Conservation (phyloP, 2,329 filamentous ascomycete genomes). For the Epichloe scottii region DNA sequence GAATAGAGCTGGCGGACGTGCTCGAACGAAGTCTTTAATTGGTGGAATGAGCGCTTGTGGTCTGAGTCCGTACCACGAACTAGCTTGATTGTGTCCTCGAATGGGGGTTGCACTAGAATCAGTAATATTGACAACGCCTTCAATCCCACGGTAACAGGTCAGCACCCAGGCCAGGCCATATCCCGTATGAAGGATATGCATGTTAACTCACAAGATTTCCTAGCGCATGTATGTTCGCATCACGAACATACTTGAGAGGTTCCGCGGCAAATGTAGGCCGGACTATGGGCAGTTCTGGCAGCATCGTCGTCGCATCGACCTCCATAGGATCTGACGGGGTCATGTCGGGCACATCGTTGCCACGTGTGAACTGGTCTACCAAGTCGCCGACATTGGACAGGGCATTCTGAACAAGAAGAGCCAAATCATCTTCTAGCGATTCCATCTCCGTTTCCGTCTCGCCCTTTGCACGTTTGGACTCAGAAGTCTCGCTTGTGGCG, state of each 20-base stretch:
- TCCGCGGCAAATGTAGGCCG: constrained; percentile 22
- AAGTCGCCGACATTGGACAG: constrained; percentile 27
- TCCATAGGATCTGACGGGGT: constrained; percentile 21
- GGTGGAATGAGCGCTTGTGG: constrained; percentile 19
- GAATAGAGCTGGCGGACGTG: constrained; percentile 23
- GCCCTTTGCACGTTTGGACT: constrained; percentile 23
- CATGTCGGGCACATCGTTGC: constrained; percentile 10
- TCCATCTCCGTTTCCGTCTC: constrained; percentile 16
- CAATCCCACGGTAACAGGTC: neutral
- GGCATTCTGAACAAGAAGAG: constrained; percentile 27
- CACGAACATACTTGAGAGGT: constrained; percentile 25
- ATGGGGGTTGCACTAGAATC: constrained; percentile 23
- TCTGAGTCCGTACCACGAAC: constrained; percentile 22
- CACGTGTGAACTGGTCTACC: constrained; percentile 19
- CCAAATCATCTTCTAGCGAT: constrained; percentile 23
- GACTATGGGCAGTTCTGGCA: constrained; percentile 17
- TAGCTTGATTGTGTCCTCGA: constrained; percentile 22
- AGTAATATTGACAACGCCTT: constrained; percentile 27
- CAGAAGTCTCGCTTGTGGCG: constrained; percentile 16
- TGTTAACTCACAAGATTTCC: constrained; percentile 26
- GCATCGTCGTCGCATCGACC: constrained; percentile 16
- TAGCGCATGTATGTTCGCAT: constrained; percentile 25
- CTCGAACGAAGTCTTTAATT: constrained; percentile 20
- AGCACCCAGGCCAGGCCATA: neutral
- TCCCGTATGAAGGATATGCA: neutral